Evolutionary conservation across 345 rosid species (phyloP), one percentile per base, ranked within the genome.

Genomic region (Moricandia moricandioides): DNA sequence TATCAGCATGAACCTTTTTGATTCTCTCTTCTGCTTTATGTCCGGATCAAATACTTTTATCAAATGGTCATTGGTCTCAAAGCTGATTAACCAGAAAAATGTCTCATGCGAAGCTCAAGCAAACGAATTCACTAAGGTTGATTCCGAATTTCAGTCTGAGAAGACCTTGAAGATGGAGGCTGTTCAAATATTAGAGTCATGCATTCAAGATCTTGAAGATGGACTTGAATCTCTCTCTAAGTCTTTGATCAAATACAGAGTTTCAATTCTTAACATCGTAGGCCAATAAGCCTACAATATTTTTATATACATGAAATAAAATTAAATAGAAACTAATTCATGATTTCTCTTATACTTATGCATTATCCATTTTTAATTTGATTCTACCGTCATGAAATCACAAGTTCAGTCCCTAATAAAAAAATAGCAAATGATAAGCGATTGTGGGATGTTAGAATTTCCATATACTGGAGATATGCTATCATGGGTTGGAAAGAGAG

Each of bases 181-280:
- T 51, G 63, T 80, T 37, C 84, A 79, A 69, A 77, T 37, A 43
- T 14, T 84, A 67, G 85, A 81, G 61, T 16, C 69, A 14, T 76
- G 80, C 82, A 72, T 85, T 70, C 82, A 78, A 69, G 79, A 81
- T 75, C 79, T 82, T 39, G 84, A 21, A 21, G 24, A 21, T 21
- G 24, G 24, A 21, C 24, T 21, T 21, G 24, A 21, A 21, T 21
- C 24, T 21, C 24, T 21, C 24, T 21, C 24, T 21, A 21, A 21
- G 24, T 21, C 24, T 21, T 21, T 21, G 24, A 21, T 21, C 24
- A 21, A 21, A 21, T 21, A 21, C 24, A 21, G 24, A 21, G 24
- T 21, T 2, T 21, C 24, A 21, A 21, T 21, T 21, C 24, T 21
- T 21, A 21, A 21, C 24, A 21, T 21, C 2, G 24, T 21, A 21